Conservation (phyloP, 495 filamentous ascomycete genomes). For the Podospora appendiculata region DNA sequence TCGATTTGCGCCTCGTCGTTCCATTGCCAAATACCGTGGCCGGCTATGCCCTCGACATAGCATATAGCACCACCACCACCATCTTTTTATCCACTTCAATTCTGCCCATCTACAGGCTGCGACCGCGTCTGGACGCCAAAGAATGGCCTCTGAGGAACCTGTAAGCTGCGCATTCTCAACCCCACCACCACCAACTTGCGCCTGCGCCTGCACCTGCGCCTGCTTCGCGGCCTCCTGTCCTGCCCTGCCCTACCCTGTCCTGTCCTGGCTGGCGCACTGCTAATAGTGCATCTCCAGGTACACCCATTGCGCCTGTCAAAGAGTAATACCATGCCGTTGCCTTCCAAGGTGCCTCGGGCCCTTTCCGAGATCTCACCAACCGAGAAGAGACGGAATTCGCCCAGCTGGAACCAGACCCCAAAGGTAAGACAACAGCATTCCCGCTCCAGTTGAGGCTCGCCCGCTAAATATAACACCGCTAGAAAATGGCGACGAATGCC, state of each 20-base stretch:
- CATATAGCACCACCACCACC: not conserved
- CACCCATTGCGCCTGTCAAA: conserved; percentile 55
- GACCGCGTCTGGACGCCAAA: conserved; percentile 1
- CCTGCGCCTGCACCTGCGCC: not conserved
- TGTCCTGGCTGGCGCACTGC: not conserved
- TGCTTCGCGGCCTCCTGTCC: no score
- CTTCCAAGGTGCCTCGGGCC: conserved; percentile 43
- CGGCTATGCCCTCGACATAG: conserved; percentile 6
- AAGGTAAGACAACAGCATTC: conserved; percentile 46
- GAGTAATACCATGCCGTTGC: conserved; percentile 36
- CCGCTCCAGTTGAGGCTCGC: conserved; percentile 1
- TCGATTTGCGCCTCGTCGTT: not conserved
- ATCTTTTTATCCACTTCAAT: not conserved
- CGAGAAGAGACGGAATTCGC: conserved; percentile 61
- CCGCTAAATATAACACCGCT: conserved; percentile 9
- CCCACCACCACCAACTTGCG: not conserved
- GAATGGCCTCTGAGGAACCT: conserved; percentile 34
- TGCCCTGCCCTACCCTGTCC: not conserved
- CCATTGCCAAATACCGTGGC: not conserved
- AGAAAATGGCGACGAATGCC: conserved; percentile 47
- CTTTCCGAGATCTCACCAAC: conserved; percentile 52
- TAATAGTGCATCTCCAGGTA: conserved; percentile 26
- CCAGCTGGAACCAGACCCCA: conserved; percentile 60
- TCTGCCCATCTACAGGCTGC: not conserved
- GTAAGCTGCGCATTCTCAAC: conserved; percentile 17